phyloP scores from a whole-genome alignment of 2,329 filamentous ascomycete species.

The Hymenoscyphus albidus region DNA sequence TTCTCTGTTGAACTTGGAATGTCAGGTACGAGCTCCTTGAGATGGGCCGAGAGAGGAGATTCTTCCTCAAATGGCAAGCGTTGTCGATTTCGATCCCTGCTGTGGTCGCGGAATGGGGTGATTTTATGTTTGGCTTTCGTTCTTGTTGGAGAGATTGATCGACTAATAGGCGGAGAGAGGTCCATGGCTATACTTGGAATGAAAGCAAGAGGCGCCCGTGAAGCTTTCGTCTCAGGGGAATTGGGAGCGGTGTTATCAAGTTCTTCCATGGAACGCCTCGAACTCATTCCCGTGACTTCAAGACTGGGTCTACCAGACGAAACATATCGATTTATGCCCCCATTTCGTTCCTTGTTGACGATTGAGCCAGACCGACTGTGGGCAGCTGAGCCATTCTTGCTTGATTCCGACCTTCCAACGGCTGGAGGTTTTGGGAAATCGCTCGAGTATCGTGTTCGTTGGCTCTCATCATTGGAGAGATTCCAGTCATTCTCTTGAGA shows the following conservation, averaged over 20 bases:
- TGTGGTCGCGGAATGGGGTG: conserved; percentile 34
- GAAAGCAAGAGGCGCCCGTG: conserved; percentile 35
- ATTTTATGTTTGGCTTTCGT: conserved; percentile 44
- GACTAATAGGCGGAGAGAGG: conserved; percentile 59
- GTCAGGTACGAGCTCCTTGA: conserved; percentile 29
- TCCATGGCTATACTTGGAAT: conserved; percentile 60
- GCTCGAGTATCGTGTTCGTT: conserved; percentile 16
- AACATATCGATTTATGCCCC: conserved; percentile 18
- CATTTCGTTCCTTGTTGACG: conserved; percentile 22
- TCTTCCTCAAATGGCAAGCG: conserved; percentile 34
- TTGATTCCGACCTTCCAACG: conserved; percentile 3
- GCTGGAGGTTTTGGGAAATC: conserved; percentile 17
- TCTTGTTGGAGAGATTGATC: conserved; percentile 59
- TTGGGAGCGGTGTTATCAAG: conserved; percentile 41
- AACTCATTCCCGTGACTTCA: conserved; percentile 43
- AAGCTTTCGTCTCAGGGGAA: conserved; percentile 29
- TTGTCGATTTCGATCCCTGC: conserved; percentile 47
- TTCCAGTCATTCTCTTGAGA: conserved; percentile 34
- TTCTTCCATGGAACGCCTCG: conserved; percentile 41
- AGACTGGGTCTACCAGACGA: conserved; percentile 39
- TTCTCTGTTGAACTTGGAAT: conserved; percentile 18
- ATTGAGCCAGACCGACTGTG: conserved; percentile 27
- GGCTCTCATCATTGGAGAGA: conserved; percentile 16
- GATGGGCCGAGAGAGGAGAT: conserved; percentile 8
- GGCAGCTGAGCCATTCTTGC: conserved; percentile 9